Conservation (phyloP, 2,329 filamentous ascomycete species). For the Cladosporium cucumerinum region DNA sequence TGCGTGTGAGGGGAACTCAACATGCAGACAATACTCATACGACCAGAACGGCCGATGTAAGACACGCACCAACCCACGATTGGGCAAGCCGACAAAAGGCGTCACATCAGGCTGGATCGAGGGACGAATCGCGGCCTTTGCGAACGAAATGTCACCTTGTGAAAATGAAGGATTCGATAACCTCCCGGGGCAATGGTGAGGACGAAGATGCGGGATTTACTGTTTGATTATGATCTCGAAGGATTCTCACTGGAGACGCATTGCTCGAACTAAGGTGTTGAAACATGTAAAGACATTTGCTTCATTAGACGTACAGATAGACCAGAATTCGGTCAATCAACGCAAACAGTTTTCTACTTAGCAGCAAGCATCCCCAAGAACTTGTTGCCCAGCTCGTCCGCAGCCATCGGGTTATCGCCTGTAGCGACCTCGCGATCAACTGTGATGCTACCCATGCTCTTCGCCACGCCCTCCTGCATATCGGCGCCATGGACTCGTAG, state of each 20-base stretch:
- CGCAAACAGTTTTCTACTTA: neutral
- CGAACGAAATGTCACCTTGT: neutral
- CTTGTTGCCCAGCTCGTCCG: neutral
- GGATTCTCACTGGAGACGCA: neutral
- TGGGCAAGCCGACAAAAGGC: neutral
- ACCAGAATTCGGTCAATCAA: neutral
- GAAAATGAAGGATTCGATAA: neutral
- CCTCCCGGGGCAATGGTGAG: neutral
- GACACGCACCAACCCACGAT: neutral
- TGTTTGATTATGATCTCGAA: too few species aligned
- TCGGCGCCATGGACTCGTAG: constrained; percentile 41
- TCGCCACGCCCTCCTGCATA: constrained; percentile 43
- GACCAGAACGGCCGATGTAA: neutral
- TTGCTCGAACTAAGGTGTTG: neutral
- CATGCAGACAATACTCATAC: constrained; percentile 22
- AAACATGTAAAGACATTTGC: neutral
- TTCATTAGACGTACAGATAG: neutral
- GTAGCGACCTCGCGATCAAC: constrained; percentile 38
- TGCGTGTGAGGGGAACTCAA: constrained; percentile 10
- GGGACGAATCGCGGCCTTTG: neutral
- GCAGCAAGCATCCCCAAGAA: constrained; percentile 4
- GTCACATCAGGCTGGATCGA: neutral
- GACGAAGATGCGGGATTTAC: too few species aligned
- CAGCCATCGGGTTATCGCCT: constrained; percentile 2
- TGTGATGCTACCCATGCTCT: constrained; percentile 42